Evolutionary conservation across 345 rosid genomes (phyloP), one percentile per base, ranked within the genome.

Genomic region (Hypericum perforatum): DNA sequence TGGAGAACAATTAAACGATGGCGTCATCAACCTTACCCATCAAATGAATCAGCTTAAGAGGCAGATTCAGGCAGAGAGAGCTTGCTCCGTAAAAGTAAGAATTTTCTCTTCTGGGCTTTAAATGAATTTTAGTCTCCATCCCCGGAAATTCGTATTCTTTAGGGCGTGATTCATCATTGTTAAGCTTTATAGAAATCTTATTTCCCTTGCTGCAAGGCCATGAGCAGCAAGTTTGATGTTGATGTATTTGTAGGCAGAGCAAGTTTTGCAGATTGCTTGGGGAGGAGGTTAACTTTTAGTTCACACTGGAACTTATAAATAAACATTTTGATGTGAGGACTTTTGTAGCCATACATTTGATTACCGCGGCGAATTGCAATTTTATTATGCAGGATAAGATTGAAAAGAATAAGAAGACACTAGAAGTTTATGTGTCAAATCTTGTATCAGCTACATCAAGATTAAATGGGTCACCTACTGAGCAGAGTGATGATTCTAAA

Each of bases 61-160:
- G 82, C 74, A 85, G 74, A 83, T 87, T 73, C 95, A 91, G 62
- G 78, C 73, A 13, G 88, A 88, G 51, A 77, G 98, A 68, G 66
- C 45, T 66, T 62, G 36, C 65, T 78, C 75, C 4, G 16, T 87
- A 41, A 74, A 79, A 71, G 98, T 87, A 72, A 77, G 67, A 2
- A 7, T 39, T 38, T 32, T 51, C 37, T 7, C 2, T 12, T 14
- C 38, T 55, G 39, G 1, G 11, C 40, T 0, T 8, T 22, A 14
- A 38, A 32, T 38, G 37, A 29, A n/a, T 14, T 6, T 11, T 14
- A 37, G 37, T n/a, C 14, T 36, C 37, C 16, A 37, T 43, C 42
- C n/a, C 15, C 4, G 10, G 49, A 16, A 52, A 6, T 6, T 14
- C 11, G 41, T 40, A 48, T 8, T 49, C 14, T 41, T 16, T 16